A percentile compares a stretch with the other conserved stretches of the same genome.
These are phyloP conservation scores for Mortierella sp. DNA, from an alignment of 371 early-diverging fungal genomes.

Conservation along the genomic window DNA sequence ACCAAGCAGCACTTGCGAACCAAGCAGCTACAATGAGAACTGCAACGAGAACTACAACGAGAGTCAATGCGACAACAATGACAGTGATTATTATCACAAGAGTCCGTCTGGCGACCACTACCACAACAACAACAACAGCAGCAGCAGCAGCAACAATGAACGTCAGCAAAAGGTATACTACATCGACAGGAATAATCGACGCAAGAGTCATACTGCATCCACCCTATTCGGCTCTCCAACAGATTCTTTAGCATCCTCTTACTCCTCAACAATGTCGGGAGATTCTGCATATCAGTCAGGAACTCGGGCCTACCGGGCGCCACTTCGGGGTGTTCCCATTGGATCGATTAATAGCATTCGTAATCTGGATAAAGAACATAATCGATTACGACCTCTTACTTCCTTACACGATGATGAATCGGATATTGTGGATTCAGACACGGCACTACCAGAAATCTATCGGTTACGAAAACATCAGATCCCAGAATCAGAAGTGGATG, in stretches of 20 bases:
- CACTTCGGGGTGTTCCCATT: slow-evolving; percentile 30
- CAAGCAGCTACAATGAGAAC: background rate
- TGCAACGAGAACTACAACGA: background rate
- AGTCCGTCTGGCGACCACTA: background rate
- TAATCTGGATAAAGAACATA: slow-evolving; percentile 32
- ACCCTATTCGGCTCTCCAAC: background rate
- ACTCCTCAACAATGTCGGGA: slow-evolving; percentile 11
- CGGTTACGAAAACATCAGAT: slow-evolving; percentile 27
- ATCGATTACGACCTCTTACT: slow-evolving; percentile 21
- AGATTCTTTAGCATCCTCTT: slow-evolving; percentile 13
- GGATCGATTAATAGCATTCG: slow-evolving; percentile 45
- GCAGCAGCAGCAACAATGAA: background rate
- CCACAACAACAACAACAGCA: background rate
- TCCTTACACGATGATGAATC: slow-evolving; percentile 21
- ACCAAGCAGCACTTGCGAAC: background rate
- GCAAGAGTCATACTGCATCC: background rate
- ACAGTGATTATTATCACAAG: background rate
- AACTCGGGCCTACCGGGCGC: slow-evolving; percentile 17
- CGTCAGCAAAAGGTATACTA: background rate
- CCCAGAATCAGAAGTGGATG: slow-evolving; percentile 12
- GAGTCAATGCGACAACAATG: background rate
- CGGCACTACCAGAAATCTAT: slow-evolving; percentile 19
- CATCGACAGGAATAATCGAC: background rate
- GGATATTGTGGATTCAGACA: slow-evolving; percentile 11
- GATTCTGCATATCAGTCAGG: background rate